Evolutionary conservation across 2,329 filamentous ascomycete genomes (phyloP), one percentile per base, ranked within the genome.

Genomic region (Dissoconium aciculare): DNA sequence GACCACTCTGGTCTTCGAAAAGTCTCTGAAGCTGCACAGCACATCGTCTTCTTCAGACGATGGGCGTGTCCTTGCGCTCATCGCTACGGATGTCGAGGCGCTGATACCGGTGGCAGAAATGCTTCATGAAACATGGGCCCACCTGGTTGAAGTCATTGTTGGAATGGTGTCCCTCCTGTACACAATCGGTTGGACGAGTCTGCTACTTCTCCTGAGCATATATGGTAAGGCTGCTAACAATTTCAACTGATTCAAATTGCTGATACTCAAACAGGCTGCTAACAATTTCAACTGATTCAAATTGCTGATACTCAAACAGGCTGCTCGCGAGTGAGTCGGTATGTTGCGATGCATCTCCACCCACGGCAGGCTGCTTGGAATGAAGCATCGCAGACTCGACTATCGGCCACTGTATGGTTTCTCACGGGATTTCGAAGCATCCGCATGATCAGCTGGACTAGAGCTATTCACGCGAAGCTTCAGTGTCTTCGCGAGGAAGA

Each of bases 111-210:
- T 15, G 13, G 27, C 27, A 14, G 27, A 14, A 5, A 28, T 28
- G 27, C 15, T 28, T 15, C 27, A 28, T 15, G 25, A 27, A n/a
- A 12, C 25, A n/a, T 28, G 27, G 27, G 27, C 27, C 5, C 27
- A 28, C 13, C 6, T 15, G 5, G 6, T 28, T 9, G 27, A 28
- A 15, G 13, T 28, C n/a, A 6, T 15, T 5, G 16, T 28, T 14
- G 27, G 27, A 9, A 28, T 28, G 27, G 5, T 15, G 5, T 15
- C 15, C 5, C 27, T 14, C n/a, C 6, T 6, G 8, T 15, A 15
- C 5, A 28, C n/a, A 5, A 28, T 28, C 13, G 27, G 13, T 6
- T 28, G 27, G 25, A 27, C n/a, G 11, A 28, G 27, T 16, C 27
- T 15, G 6, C 6, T 28, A 11, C 15, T 28, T 9, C 16, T 28